Conservation (phyloP, 2,329 filamentous ascomycete species). For the Gaeumannomyces sp. region DNA sequence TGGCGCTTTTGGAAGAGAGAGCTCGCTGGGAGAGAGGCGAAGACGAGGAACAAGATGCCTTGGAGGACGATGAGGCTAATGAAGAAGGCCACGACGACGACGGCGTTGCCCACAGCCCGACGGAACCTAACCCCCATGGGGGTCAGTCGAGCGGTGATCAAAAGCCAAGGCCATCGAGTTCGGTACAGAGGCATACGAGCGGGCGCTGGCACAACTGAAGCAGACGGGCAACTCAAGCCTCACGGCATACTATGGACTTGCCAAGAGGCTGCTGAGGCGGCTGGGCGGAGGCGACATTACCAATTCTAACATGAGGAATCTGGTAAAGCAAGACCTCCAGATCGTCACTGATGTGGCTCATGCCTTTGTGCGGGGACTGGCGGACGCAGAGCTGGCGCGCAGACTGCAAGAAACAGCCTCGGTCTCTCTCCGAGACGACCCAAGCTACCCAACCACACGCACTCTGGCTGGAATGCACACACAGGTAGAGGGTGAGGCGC, state of each 20-base stretch:
- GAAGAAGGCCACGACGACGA: conserved; percentile 1
- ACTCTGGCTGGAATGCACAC: conserved; percentile 48
- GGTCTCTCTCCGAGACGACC: conserved; percentile 29
- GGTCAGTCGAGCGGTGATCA: neutral
- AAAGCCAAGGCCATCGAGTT: conserved; percentile 13
- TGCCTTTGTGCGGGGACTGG: conserved; percentile 49
- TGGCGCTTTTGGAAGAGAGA: conserved; percentile 58
- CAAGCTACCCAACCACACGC: conserved; percentile 28
- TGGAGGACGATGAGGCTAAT: conserved; percentile 26
- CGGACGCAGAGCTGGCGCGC: conserved; percentile 37
- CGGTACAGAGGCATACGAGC: conserved; percentile 8
- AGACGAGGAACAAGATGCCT: conserved; percentile 30
- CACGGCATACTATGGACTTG: conserved; percentile 38
- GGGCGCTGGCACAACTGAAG: conserved; percentile 24
- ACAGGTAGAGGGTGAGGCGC: conserved; percentile 50
- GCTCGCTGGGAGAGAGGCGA: conserved; percentile 63
- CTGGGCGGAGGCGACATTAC: conserved; percentile 36
- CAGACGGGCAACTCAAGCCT: conserved; percentile 37
- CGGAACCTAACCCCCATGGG: neutral
- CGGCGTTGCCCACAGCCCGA: neutral
- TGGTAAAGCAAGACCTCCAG: conserved; percentile 32
- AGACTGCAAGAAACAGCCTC: conserved; percentile 42
- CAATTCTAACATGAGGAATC: neutral
- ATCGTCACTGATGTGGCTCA: conserved; percentile 46
- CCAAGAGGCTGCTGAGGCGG: conserved; percentile 44